Base-by-base conservation (phyloP, 257 asterid genomes). In the Solanum chiquidenum region DNA sequence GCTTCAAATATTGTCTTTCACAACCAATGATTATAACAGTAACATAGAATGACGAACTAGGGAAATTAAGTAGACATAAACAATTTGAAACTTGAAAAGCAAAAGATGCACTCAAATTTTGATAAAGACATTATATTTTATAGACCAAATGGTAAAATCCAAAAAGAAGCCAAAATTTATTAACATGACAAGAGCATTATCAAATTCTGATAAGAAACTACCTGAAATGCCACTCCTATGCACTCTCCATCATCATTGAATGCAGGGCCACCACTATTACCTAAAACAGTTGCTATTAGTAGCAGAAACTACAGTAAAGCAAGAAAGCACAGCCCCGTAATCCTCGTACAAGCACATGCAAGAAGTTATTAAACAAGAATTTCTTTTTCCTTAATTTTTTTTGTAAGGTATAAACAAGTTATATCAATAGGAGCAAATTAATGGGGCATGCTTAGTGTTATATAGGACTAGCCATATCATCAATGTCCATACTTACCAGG, bases 181-280 rank as follows among this genome's bases (percentile, higher is more conserved):
- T 82, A 29, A 3, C 20, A 52, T 82, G 69, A 44, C 69, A 82
- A 82, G 12, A 49, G 20, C 42, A 49, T 46, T 29, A 49, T 49
- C 38, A 52, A 74, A 86, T 42, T 33, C 83, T 23, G 37, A 60
- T 72, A 88, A 89, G 75, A 73, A 74, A 84, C 73, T 88, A 97
- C 99, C 99, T 95, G 99, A 89, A 97, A 97, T 73, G 99, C 99
- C 87, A 97, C 98, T 33, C 99, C 98, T 69, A 95, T 95, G 94
- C 99, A 97, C 94, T 97, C 98, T 89, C 99, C 99, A 85, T 91
- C 88, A 82, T 95, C 98, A 84, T 97, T 97, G 93, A 97, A 97
- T 76, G 99, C 99, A 85, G 99, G 99, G 84, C 99, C 98, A 3
- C 99, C 99, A 86, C 99, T 97, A 89, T 97, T 97, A 91, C 99